Base-by-base conservation (phyloP, 371 early-diverging fungal species). In the Umbelopsis sp. region DNA sequence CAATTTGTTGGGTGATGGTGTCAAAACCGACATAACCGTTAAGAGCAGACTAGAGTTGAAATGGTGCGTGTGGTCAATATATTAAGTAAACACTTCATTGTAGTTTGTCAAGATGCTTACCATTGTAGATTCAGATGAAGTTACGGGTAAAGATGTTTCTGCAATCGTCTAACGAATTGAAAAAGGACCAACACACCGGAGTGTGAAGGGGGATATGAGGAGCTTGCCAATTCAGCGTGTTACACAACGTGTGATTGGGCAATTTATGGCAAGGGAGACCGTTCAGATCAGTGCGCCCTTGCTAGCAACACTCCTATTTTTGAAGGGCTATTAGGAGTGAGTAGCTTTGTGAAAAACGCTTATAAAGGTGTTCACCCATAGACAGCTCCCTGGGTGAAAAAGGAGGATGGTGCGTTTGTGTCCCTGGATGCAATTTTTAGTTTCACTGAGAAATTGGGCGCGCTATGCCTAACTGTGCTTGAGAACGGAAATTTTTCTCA, bases 11-110 rank as follows among this genome's bases (percentile, higher is more conserved):
- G 67, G 96, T 93, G 84, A 97, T 92, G 72, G 93, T 91, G 81
- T 97, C 98, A 80, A 97, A 97, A 71, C 98, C 98, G 76, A 98
- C 97, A 81, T 97, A 96, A 65, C 87, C 86, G 74, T 87, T 88
- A 65, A 90, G 82, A 48, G 67, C 67, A 67, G 86, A 83, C 90
- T 90, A 41, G 41, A 29, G 41, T 41, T 41, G 41, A 41, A 41
- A 41, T 12, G 57, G 18, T 35, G 57, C 18, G 4, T 32, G 10
- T 12, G 35, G 6, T 20, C 6, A 48, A 18, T 48, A n/a, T 3
- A 20, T 48, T 48, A 20, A 10, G 16, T 48, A 18, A n/a, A 1
- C 1, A 3, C 0, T 48, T 16, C 48, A 48, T 12, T 16, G 20
- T 48, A 20, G 11, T 20, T n/a, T 48, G 1, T 48, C n/a, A 20